Percentiles rank a stretch among this genome's conserved stretches.
These are phyloP conservation scores for Hortiboletus rubellus DNA, from an alignment of 1,284 basidiomycete genomes.

Conservation along the genomic window DNA sequence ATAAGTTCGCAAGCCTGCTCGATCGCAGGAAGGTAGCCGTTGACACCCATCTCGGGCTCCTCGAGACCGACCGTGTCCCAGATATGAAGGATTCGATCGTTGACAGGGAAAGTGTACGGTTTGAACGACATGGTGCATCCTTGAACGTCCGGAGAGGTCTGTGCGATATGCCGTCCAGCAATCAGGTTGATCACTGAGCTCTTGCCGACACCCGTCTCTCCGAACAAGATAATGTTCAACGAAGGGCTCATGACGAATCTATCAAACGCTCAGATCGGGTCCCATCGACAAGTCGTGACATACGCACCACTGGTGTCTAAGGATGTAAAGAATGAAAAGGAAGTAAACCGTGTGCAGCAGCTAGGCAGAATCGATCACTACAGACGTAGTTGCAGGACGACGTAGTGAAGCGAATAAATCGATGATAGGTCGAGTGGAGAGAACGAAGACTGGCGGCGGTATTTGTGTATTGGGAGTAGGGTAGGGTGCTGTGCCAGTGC, in stretches of 20 bases:
- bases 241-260: slow-evolving; percentile 24
- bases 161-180: slow-evolving; percentile 26
- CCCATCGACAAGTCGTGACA: slow-evolving; percentile 1
- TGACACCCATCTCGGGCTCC: slow-evolving; percentile 32
- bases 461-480: slow-evolving; percentile 19
- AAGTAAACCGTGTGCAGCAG: not conserved
- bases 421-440: slow-evolving; percentile 3
- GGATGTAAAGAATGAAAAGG: not conserved
- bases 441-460: slow-evolving; percentile 2
- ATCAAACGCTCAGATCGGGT: slow-evolving; percentile 17
- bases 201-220: slow-evolving; percentile 35
- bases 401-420: not conserved
- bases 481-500: slow-evolving; percentile 9
- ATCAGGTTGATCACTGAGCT: slow-evolving; percentile 38
- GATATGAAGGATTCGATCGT: slow-evolving; percentile 20
- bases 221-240: slow-evolving; percentile 35
- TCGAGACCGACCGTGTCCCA: slow-evolving; percentile 45
- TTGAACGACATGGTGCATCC: slow-evolving; percentile 34
- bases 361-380: not conserved
- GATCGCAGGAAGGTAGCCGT: slow-evolving; percentile 34
- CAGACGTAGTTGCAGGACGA: not conserved
- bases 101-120: slow-evolving; percentile 25
- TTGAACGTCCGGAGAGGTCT: slow-evolving; percentile 25
- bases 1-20: slow-evolving; percentile 39
- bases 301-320: slow-evolving; percentile 15